These are phyloP conservation scores for Hypholoma sublateritium DNA, from an alignment of 768 basidiomycete species.

Conservation along the genomic window DNA sequence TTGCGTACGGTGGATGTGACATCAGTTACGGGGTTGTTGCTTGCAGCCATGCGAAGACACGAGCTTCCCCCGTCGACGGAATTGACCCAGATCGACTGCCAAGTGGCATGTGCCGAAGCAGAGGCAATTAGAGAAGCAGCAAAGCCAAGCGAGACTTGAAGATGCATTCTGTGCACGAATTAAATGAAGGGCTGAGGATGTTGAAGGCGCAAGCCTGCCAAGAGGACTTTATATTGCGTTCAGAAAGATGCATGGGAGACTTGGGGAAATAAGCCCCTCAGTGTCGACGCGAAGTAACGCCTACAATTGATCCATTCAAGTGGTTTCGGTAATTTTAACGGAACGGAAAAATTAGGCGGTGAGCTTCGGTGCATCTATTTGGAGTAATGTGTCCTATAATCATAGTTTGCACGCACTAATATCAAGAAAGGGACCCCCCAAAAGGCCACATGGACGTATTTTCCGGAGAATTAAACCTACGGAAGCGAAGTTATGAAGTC, in stretches of 20 bases:
- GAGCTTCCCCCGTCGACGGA: conserved; percentile 45
- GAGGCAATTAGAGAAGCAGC: conserved; percentile 37
- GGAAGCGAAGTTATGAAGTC: background rate
- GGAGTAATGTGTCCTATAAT: background rate
- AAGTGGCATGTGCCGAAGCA: conserved; percentile 52
- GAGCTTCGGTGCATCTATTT: background rate
- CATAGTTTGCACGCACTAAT: background rate
- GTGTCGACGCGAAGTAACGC: conserved; percentile 2
- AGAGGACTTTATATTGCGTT: conserved; percentile 2
- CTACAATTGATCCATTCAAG: conserved; percentile 5
- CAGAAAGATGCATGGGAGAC: background rate
- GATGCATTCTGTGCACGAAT: background rate
- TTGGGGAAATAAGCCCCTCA: conserved; percentile 8
- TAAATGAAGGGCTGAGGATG: background rate
- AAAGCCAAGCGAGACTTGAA: conserved; percentile 2
- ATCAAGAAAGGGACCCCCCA: background rate
- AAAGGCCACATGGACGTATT: background rate
- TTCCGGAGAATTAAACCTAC: conserved; percentile 2
- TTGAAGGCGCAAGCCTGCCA: background rate
- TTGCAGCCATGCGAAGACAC: conserved; percentile 44
- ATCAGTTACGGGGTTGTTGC: conserved; percentile 47
- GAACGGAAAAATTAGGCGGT: conserved; percentile 1
- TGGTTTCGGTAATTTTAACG: background rate
- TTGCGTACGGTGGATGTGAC: conserved; percentile 24
- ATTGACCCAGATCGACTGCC: conserved; percentile 55